These are phyloP conservation scores for Coriaria nepalensis DNA, from an alignment of 306 rosid species.

Conservation along the genomic window DNA sequence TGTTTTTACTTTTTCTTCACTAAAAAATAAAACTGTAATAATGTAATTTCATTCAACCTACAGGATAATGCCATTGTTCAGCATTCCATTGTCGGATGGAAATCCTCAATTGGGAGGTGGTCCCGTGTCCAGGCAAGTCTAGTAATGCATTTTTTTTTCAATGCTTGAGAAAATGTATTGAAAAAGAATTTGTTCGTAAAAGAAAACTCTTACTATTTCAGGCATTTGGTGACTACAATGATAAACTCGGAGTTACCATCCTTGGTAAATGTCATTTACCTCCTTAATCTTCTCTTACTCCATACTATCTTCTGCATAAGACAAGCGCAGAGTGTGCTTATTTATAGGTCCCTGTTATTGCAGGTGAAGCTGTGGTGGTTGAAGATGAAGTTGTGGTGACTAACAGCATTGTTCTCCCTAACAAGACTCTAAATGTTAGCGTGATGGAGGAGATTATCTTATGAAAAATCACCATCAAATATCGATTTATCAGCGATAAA, in stretches of 20 bases:
- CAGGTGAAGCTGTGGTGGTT: constrained; percentile 42
- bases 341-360: constrained; percentile 2
- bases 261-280: constrained; percentile 23
- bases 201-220: constrained; percentile 15
- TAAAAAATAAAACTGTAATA: too few species aligned
- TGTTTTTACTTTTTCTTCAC: too few species aligned
- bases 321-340: background rate
- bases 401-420: constrained; percentile 41
- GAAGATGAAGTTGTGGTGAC: constrained; percentile 52
- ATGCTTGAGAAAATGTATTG: background rate
- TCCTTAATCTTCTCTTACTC: background rate
- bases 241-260: constrained; percentile 37
- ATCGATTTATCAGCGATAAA: too few species aligned
- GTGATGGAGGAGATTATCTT: constrained; percentile 38
- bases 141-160: constrained; percentile 2
- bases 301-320: background rate
- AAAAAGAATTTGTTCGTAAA: constrained; percentile 8
- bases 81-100: constrained; percentile 94
- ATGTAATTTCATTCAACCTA: background rate
- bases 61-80: constrained; percentile 85
- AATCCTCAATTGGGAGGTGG: constrained; percentile 86
- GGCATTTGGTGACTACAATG: constrained; percentile 36
- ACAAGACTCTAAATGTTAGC: constrained; percentile 34
- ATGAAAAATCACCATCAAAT: background rate
- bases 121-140: constrained; percentile 89